Conservation (phyloP, 257 asterid species). For the Cynanchum wilfordii region DNA sequence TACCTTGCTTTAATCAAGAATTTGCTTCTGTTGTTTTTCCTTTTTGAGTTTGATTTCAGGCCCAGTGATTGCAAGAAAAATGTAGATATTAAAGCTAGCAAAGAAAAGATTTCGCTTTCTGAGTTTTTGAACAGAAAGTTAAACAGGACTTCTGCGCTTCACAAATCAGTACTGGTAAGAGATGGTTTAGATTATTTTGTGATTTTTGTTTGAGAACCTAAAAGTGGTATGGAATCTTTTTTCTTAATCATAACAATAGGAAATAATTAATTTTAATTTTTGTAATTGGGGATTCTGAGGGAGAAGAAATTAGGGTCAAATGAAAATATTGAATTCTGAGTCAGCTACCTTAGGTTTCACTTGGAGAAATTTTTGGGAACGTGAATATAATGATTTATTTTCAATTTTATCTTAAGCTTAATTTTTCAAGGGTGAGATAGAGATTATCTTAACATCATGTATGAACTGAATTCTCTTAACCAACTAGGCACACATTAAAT, state of each 20-base stretch:
- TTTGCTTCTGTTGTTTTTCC: background rate
- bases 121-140: conserved; percentile 61
- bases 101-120: conserved; percentile 46
- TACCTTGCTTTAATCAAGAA: background rate
- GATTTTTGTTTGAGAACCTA: background rate
- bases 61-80: conserved; percentile 24
- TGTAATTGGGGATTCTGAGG: too few relatives aligned
- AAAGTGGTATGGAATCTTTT: background rate
- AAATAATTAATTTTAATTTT: background rate
- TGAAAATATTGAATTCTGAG: background rate
- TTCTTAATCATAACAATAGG: background rate
- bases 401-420: background rate
- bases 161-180: conserved; percentile 44
- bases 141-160: conserved; percentile 50
- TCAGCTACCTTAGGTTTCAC: background rate
- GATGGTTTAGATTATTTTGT: background rate
- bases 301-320: background rate
- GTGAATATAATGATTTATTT: background rate
- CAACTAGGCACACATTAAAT: background rate
- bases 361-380: background rate
- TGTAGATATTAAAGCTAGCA: conserved; percentile 26
- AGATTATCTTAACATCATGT: background rate
- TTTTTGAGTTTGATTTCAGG: conserved; percentile 19
- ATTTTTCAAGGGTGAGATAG: background rate
- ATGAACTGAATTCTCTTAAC: background rate